phyloP scores from a whole-genome alignment of 2,329 filamentous ascomycete genomes.

The Hymenoscyphus repandus region DNA sequence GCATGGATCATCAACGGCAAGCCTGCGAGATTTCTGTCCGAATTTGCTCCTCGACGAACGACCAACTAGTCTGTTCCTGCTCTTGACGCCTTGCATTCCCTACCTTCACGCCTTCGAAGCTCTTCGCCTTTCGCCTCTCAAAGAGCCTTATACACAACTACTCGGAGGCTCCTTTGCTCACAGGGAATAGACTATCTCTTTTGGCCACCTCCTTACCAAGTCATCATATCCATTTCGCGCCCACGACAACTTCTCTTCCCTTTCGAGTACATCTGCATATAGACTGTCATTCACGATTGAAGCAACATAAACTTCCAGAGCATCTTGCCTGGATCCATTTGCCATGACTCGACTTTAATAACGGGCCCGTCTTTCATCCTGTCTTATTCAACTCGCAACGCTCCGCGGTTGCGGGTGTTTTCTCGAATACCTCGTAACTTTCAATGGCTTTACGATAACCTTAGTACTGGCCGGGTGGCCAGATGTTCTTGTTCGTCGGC shows the following conservation, averaged over 20 bases:
- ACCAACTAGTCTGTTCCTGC: background rate
- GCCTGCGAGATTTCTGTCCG: background rate
- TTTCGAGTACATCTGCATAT: background rate
- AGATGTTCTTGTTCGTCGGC: constrained; percentile 18
- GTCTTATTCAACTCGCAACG: constrained; percentile 36
- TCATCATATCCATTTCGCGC: no score
- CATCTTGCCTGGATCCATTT: constrained; percentile 27
- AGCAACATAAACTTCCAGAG: background rate
- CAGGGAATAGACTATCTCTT: no score
- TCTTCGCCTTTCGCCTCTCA: no score
- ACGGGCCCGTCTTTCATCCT: constrained; percentile 35
- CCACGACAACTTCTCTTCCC: background rate
- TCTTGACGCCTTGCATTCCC: constrained; percentile 14
- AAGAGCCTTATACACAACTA: no score
- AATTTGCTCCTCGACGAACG: background rate
- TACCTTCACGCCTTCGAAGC: background rate
- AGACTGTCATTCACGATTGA: background rate
- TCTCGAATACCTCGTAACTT: constrained; percentile 37
- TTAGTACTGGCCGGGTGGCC: constrained; percentile 38
- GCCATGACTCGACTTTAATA: constrained; percentile 29
- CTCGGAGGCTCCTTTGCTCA: no score
- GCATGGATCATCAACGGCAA: background rate
- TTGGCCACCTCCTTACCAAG: no score
- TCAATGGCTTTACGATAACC: constrained; percentile 38
- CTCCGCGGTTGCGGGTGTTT: constrained; percentile 40